phyloP scores from a whole-genome alignment of 371 early-diverging fungal species.

The Lichtheimia ornata region DNA sequence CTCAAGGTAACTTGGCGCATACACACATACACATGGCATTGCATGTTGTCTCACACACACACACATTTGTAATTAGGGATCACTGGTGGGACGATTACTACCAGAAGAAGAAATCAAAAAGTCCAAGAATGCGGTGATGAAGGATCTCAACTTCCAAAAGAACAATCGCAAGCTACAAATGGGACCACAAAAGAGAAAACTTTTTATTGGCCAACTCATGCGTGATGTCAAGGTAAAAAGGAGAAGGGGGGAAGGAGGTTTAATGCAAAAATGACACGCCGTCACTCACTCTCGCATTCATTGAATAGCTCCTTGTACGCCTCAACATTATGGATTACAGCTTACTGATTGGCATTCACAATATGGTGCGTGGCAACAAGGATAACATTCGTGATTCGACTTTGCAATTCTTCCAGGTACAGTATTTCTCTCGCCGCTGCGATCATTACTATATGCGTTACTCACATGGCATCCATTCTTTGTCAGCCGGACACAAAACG shows the following conservation, averaged over 20 bases:
- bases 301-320: slow-evolving; percentile 72
- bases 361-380: slow-evolving; percentile 82
- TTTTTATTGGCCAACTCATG: slow-evolving; percentile 85
- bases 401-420: slow-evolving; percentile 74
- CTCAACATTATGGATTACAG: slow-evolving; percentile 91
- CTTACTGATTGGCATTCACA: slow-evolving; percentile 91
- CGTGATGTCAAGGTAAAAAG: slow-evolving; percentile 73
- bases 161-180: slow-evolving; percentile 75
- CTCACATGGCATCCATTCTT: neutral
- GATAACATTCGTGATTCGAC: slow-evolving; percentile 88
- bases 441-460: slow-evolving; percentile 13
- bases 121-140: slow-evolving; percentile 87
- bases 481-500: slow-evolving; percentile 53
- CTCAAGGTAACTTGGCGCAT: slow-evolving; percentile 67
- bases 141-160: slow-evolving; percentile 94
- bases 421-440: slow-evolving; percentile 19
- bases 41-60: neutral
- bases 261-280: slow-evolving; percentile 15
- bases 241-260: neutral
- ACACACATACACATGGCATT: neutral
- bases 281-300: slow-evolving; percentile 42
- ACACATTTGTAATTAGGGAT: slow-evolving; percentile 38
- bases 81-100: slow-evolving; percentile 84
- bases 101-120: slow-evolving; percentile 74
- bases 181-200: slow-evolving; percentile 81